These are phyloP conservation scores for Mycena vulgaris DNA, from an alignment of 768 basidiomycete species.

Conservation along the genomic window DNA sequence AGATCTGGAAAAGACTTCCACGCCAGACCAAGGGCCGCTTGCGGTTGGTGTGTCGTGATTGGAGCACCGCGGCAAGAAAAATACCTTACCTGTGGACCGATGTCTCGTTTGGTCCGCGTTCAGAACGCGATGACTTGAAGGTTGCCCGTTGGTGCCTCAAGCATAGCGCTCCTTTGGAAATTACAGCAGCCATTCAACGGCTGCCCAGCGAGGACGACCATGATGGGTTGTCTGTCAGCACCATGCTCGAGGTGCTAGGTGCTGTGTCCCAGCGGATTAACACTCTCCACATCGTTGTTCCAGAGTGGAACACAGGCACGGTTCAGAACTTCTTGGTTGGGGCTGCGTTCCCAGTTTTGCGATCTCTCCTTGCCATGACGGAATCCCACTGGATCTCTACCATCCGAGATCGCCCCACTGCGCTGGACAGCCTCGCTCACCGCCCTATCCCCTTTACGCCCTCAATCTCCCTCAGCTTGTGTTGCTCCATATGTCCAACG, in stretches of 20 bases:
- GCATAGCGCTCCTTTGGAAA: neutral
- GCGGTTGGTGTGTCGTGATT: neutral
- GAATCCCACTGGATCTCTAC: neutral
- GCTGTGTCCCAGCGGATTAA: neutral
- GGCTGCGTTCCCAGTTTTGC: neutral
- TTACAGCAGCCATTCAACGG: neutral
- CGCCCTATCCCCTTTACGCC: neutral
- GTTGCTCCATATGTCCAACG: neutral
- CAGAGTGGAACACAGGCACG: neutral
- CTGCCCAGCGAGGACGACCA: neutral
- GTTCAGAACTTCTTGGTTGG: neutral
- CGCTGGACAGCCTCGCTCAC: neutral
- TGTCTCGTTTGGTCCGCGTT: neutral
- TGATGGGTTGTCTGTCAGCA: neutral
- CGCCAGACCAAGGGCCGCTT: neutral
- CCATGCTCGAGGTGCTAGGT: neutral
- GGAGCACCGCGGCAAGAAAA: neutral
- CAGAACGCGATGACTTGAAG: neutral
- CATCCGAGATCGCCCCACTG: neutral
- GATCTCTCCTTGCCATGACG: neutral
- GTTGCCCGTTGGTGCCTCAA: neutral
- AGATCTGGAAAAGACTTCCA: neutral
- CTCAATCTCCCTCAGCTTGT: neutral
- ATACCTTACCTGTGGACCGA: neutral
- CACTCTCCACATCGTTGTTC: neutral